These are phyloP conservation scores for Leucoagaricus sp. DNA, from an alignment of 1,284 basidiomycete genomes.

Conservation along the genomic window DNA sequence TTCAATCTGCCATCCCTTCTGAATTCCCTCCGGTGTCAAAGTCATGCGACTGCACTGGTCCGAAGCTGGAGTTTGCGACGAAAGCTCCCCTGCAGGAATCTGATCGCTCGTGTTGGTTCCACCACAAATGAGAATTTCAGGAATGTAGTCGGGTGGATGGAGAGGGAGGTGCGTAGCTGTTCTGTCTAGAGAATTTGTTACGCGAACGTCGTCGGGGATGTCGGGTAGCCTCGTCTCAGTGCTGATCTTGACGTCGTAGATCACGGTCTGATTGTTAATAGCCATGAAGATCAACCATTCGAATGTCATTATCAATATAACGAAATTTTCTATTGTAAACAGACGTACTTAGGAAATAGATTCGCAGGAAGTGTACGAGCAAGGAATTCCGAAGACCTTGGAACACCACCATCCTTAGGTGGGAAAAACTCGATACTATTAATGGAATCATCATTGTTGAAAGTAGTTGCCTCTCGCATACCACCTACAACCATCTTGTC, in stretches of 20 bases:
- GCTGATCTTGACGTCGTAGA: too few species aligned
- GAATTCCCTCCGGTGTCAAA: too few species aligned
- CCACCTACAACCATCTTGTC: constrained; percentile 82
- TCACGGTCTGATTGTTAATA: constrained; percentile 77
- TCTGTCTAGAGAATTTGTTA: too few species aligned
- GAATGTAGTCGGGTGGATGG: too few species aligned
- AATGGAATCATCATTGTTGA: constrained; percentile 82
- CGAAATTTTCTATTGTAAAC: constrained; percentile 37
- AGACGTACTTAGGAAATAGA: constrained; percentile 1
- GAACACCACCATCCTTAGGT: too few species aligned
- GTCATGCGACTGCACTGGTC: constrained; percentile 72
- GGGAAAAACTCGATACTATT: too few species aligned
- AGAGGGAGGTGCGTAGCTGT: too few species aligned
- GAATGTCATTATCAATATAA: constrained; percentile 74
- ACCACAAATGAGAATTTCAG: too few species aligned
- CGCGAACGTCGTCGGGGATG: too few species aligned
- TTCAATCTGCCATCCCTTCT: too few species aligned
- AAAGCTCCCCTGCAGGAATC: constrained; percentile 59
- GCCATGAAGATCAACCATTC: constrained; percentile 83
- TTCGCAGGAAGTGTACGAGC: neutral
- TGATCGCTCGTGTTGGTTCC: too few species aligned
- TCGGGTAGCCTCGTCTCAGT: too few species aligned
- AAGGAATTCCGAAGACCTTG: constrained; percentile 60
- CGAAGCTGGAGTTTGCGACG: constrained; percentile 70
- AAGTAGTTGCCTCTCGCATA: constrained; percentile 79